Evolutionary conservation across 2,329 filamentous ascomycete genomes (phyloP).

Genomic region (Nemania sp.): DNA sequence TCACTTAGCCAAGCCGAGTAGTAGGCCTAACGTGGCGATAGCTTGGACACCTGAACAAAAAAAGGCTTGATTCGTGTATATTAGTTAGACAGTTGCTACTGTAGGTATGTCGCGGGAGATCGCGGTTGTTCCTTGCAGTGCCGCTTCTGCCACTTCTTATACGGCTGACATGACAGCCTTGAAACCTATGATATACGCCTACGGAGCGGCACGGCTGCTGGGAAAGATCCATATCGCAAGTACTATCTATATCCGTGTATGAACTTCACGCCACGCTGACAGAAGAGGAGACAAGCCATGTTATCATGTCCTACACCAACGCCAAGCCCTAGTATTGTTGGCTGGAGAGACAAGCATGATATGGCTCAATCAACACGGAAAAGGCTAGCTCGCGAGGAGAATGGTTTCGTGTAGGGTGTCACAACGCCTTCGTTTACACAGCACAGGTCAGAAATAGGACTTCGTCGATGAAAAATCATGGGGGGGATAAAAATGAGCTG

Average conservation of each 20-base stretch:
- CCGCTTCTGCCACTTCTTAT: not conserved
- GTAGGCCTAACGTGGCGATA: not conserved
- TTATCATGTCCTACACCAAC: constrained; percentile 7
- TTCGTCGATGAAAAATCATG: not conserved
- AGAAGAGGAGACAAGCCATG: constrained; percentile 4
- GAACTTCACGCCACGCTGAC: not conserved
- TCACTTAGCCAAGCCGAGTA: not conserved
- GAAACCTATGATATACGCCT: not conserved
- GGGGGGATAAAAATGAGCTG: not conserved
- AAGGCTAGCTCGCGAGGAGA: not conserved
- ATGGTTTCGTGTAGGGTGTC: not conserved
- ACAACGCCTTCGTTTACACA: too few species aligned
- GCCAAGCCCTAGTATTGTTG: constrained; percentile 10
- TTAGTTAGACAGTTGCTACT: not conserved
- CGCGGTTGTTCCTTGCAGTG: not conserved
- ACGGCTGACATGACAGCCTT: not conserved
- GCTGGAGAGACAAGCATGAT: not conserved
- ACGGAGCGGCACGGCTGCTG: not conserved
- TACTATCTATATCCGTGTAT: constrained; percentile 7
- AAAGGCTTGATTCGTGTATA: not conserved
- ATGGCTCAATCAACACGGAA: not conserved
- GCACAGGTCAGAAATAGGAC: not conserved
- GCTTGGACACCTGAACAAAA: not conserved
- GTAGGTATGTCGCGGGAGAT: not conserved
- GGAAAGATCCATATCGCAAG: not conserved